Base-by-base conservation (phyloP, 257 asterid species). In the Vinca minor region DNA sequence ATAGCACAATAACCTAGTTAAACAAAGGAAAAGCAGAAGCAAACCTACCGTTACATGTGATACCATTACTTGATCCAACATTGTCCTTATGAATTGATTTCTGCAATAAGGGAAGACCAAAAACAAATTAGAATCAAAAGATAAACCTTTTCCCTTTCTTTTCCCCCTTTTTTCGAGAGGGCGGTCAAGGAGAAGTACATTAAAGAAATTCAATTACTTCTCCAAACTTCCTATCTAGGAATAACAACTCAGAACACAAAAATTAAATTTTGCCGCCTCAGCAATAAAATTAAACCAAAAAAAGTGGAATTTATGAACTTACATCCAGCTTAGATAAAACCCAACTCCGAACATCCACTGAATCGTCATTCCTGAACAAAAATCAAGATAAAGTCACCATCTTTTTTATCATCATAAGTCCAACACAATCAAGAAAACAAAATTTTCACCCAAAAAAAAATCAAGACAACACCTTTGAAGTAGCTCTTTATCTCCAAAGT, bases 291-390 rank as follows among this genome's bases (percentile, higher is more conserved):
- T 31, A 47, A 46, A n/a, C 7, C 8, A 25, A 35, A 17, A 20
- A 3, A 14, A 59, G 28, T 2, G 42, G 57, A 68, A 44, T 13
- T 60, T 45, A 28, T 53, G 21, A 36, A 71, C 87, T 76, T 75
- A 87, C 93, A 59, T 3, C 3, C 44, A 79, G 66, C 73, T 80
- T 84, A 38, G 69, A 68, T 32, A 49, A 59, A 71, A 54, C 10
- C 63, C 73, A 69, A 52, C 69, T 79, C 29, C 62, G 72, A 68
- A 62, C 65, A 49, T 70, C 82, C 58, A 50, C 53, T 29, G 79
- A 60, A 75, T 79, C 70, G 25, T 81, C 71, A 36, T 78, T 90
- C 86, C 96, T 91, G 86, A 35, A 35, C n/a, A 75, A 46, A 2
- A 54, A 69, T 61, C 53, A 42, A 50, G 25, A 69, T 28, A 1